Evolutionary conservation across 768 basidiomycete species (phyloP), one percentile per base, ranked within the genome.

Genomic region (Pisolithus tinctorius): DNA sequence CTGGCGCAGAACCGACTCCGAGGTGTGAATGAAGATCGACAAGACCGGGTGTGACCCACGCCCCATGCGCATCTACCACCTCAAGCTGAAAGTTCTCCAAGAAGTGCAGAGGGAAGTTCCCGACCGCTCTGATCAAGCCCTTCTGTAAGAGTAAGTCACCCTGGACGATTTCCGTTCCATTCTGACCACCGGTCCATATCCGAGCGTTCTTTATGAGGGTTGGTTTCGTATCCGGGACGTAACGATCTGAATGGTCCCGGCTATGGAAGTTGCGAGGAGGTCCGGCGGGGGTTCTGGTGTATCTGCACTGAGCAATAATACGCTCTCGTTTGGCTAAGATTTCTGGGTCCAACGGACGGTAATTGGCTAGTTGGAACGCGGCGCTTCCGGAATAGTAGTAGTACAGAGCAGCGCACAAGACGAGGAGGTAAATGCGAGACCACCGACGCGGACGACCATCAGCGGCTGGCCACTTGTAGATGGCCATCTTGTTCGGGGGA

Each of bases 41-140:
- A 38, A 74, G 71, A 55, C 83, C 89, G n/a, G 90, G 88, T 0
- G 88, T 88, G 10, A 91, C 75, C 88, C 88, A 93, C 14, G 81
- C 74, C 8, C 82, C 83, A 37, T 79, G 66, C 1, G 78, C 81
- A 55, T 93, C 82, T 13, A 89, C 61, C 27, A 80, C 74, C 10
- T 77, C 71, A 47, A 47, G 65, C 53, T 38, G 47, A 50, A 46
- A 17, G 53, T 55, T 57, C 37, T 47, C 64, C 54, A 61, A 45
- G 17, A 55, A 41, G 5, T 51, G 42, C n/a, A 52, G 45, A 6
- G 59, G 56, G 13, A 84, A 61, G 48, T 71, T 59, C 0, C 86
- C 85, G 26, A 88, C 69, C 16, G 67, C 73, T 63, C 80, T 76
- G 53, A 88, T 82, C 17, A 89, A 57, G 4, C 86, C 87, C 45